A percentile compares a stretch with the other conserved stretches of the same genome.
Conservation (phyloP, 805 yeast genomes). For the Saccharomycopsis sp. region DNA sequence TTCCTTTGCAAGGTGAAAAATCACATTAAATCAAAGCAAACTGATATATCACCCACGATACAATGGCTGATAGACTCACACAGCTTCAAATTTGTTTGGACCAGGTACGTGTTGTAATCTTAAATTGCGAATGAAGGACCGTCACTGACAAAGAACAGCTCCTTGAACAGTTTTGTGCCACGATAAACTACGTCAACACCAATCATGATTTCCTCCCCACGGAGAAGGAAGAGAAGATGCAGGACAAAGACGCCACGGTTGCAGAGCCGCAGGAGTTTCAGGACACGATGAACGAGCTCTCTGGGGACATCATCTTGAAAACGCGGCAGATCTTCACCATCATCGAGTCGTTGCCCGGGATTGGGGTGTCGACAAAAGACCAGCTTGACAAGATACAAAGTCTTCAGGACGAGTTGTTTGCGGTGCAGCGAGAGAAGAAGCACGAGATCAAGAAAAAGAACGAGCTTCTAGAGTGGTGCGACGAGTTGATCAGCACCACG, state of each 20-base stretch:
- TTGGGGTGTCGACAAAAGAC: constrained; percentile 69
- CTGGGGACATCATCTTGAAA: constrained; percentile 77
- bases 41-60: neutral
- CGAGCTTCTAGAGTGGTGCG: constrained; percentile 49
- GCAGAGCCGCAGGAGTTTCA: constrained; percentile 39
- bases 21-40: neutral
- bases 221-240: constrained; percentile 44
- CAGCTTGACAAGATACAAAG: constrained; percentile 58
- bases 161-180: constrained; percentile 71
- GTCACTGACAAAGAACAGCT: constrained; percentile 32
- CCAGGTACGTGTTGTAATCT: constrained; percentile 35
- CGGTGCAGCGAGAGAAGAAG: constrained; percentile 50
- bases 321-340: constrained; percentile 79
- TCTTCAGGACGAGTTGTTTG: constrained; percentile 52
- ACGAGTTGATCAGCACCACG: constrained; percentile 52
- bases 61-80: constrained; percentile 79
- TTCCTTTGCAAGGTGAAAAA: too few relatives aligned
- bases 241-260: constrained; percentile 53
- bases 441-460: constrained; percentile 57
- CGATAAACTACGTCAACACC: constrained; percentile 70
- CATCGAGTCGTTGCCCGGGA: constrained; percentile 87
- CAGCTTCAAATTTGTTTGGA: constrained; percentile 86
- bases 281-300: constrained; percentile 62
- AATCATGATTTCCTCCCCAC: constrained; percentile 53
- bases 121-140: constrained; percentile 4